Conservation (phyloP, 192 early-diverging fungal species). For the Ambispora gerdemannii region DNA sequence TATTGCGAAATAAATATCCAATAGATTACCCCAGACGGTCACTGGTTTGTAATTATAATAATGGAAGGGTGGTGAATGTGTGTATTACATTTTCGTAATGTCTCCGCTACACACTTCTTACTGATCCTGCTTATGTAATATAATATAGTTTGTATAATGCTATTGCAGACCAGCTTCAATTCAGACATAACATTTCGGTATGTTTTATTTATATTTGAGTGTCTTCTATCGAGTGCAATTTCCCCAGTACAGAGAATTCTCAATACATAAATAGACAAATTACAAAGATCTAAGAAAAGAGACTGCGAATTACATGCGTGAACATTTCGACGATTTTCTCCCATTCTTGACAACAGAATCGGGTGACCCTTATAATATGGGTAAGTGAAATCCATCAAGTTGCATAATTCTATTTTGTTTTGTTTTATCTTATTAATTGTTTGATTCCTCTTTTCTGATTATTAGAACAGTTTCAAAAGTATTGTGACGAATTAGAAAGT, state of each 20-base stretch:
- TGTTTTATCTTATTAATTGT: not conserved
- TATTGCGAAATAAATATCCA: not conserved
- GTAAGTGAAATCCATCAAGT: constrained; percentile 33
- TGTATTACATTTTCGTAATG: not conserved
- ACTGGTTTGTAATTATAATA: constrained; percentile 66
- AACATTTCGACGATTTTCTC: constrained; percentile 81
- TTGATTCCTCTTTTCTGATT: not conserved
- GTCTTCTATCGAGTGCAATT: not conserved
- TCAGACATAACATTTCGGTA: constrained; percentile 50
- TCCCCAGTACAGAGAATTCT: not conserved
- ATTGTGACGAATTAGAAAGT: constrained; percentile 74
- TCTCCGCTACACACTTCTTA: constrained; percentile 2
- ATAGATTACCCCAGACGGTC: constrained; percentile 82
- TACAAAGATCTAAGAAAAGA: constrained; percentile 67
- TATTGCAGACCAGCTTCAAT: constrained; percentile 73
- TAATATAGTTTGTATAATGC: constrained; percentile 76
- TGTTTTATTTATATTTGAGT: not conserved
- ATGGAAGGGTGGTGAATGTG: not conserved
- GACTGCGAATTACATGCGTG: constrained; percentile 78
- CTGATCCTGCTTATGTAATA: constrained; percentile 6
- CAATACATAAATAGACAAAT: constrained; percentile 26
- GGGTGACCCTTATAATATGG: constrained; percentile 70
- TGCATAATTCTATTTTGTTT: constrained; percentile 11
- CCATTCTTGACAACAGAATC: constrained; percentile 80
- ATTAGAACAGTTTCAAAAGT: constrained; percentile 64